These are phyloP conservation scores for Neofusicoccum ribis DNA, from an alignment of 2,329 filamentous ascomycete genomes.

Conservation along the genomic window DNA sequence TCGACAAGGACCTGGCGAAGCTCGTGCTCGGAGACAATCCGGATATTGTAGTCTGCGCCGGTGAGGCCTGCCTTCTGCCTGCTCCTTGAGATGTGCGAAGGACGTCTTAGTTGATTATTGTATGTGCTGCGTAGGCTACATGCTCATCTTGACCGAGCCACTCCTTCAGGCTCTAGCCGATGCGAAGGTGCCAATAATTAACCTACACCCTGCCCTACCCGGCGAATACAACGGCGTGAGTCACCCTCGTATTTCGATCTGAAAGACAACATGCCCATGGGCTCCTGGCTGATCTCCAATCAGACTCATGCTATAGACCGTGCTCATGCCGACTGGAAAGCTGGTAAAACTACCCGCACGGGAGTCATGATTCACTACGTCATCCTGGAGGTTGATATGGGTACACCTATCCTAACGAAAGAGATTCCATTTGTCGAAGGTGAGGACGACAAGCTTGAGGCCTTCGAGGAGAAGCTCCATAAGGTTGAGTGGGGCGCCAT, in stretches of 20 bases:
- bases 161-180: conserved; percentile 70
- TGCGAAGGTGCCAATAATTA: conserved; percentile 70
- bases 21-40: conserved; percentile 66
- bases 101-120: not conserved
- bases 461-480: conserved; percentile 73
- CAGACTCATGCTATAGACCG: conserved; percentile 69
- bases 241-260: not conserved
- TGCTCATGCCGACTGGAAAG: conserved; percentile 72
- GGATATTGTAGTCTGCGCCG: conserved; percentile 71
- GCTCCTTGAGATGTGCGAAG: not conserved
- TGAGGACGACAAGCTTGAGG: conserved; percentile 63
- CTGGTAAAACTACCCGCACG: conserved; percentile 65
- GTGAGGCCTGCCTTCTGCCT: conserved; percentile 2
- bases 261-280: not conserved
- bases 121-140: conserved; percentile 63
- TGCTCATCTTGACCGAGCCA: conserved; percentile 72
- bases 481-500: conserved; percentile 74
- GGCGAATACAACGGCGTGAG: conserved; percentile 71
- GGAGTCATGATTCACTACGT: conserved; percentile 92
- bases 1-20: conserved; percentile 73
- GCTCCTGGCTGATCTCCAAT: not conserved
- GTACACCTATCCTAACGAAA: conserved; percentile 67
- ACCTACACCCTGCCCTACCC: conserved; percentile 75
- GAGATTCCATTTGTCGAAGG: conserved; percentile 66
- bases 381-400: conserved; percentile 72